A percentile compares a stretch with the other conserved stretches of the same genome.
Evolutionary conservation across 768 basidiomycete species (phyloP).

Genomic region (Naganishia vishniacii): DNA sequence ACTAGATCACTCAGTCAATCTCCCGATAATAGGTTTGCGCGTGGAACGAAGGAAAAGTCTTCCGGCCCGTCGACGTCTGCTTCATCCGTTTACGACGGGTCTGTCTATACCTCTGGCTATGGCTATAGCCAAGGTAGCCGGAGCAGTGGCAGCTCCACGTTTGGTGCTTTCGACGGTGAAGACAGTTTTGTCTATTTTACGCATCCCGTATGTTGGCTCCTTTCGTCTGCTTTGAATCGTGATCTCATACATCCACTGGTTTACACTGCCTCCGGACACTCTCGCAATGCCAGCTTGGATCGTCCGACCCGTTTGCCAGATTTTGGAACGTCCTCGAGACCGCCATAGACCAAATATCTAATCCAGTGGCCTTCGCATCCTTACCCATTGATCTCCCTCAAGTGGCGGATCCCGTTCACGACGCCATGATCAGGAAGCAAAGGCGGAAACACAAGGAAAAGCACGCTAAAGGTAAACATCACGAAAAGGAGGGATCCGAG

Average conservation of each 20-base stretch:
- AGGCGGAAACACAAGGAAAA: slow-evolving; percentile 16
- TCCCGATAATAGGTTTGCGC: not conserved
- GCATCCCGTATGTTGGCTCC: slow-evolving; percentile 11
- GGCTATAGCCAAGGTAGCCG: not conserved
- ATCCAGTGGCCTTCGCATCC: slow-evolving; percentile 44
- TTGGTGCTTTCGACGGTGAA: slow-evolving; percentile 11
- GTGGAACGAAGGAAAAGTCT: not conserved
- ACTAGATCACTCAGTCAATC: not conserved
- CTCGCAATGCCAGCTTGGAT: slow-evolving; percentile 11
- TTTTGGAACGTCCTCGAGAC: slow-evolving; percentile 48
- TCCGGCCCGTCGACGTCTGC: not conserved
- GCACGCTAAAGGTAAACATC: slow-evolving; percentile 10
- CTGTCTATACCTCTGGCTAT: slow-evolving; percentile 1
- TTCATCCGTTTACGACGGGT: not conserved
- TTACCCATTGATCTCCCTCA: slow-evolving; percentile 32
- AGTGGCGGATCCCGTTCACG: slow-evolving; percentile 7
- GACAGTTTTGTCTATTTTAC: slow-evolving; percentile 22
- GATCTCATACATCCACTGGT: not conserved
- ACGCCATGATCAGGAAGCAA: slow-evolving; percentile 26
- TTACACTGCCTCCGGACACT: too few relatives aligned
- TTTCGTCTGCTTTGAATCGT: not conserved
- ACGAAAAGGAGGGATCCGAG: not conserved
- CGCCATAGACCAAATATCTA: slow-evolving; percentile 41
- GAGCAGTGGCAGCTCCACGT: slow-evolving; percentile 6
- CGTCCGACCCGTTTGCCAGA: slow-evolving; percentile 43